Percentiles rank a stretch among this genome's conserved stretches.
Conservation (phyloP, 2,329 filamentous ascomycete species). For the Stenocarpella maydis region DNA sequence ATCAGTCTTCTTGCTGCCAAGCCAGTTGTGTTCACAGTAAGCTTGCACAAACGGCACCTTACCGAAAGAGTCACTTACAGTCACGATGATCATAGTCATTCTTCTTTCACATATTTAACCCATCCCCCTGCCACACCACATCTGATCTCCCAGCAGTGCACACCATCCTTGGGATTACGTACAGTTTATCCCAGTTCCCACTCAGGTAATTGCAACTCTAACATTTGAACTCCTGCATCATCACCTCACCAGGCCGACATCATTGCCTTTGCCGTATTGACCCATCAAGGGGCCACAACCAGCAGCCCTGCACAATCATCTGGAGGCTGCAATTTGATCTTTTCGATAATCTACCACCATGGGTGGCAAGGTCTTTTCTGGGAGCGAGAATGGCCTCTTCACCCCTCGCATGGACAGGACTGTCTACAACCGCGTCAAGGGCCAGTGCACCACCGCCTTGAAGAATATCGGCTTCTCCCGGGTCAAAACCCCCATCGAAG, state of each 20-base stretch:
- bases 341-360: constrained; percentile 50
- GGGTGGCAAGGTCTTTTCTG: constrained; percentile 71
- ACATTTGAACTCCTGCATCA: background rate
- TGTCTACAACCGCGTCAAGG: constrained; percentile 63
- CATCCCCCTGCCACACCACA: no score
- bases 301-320: no score
- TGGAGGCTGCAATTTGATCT: background rate
- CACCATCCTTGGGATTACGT: no score
- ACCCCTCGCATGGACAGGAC: constrained; percentile 71
- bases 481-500: constrained; percentile 71
- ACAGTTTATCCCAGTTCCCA: background rate
- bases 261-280: background rate
- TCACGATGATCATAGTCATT: background rate
- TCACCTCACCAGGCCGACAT: background rate
- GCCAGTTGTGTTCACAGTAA: background rate
- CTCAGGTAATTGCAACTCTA: no score
- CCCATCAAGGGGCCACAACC: background rate
- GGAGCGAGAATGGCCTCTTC: constrained; percentile 53
- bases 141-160: background rate
- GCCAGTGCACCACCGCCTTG: constrained; percentile 55
- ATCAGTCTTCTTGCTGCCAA: background rate
- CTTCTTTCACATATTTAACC: background rate
- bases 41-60: background rate
- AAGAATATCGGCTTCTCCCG: constrained; percentile 56
- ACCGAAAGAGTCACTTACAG: constrained; percentile 13